Evolutionary conservation across 768 basidiomycete genomes (phyloP).

Genomic region (Hydnum rufescens): DNA sequence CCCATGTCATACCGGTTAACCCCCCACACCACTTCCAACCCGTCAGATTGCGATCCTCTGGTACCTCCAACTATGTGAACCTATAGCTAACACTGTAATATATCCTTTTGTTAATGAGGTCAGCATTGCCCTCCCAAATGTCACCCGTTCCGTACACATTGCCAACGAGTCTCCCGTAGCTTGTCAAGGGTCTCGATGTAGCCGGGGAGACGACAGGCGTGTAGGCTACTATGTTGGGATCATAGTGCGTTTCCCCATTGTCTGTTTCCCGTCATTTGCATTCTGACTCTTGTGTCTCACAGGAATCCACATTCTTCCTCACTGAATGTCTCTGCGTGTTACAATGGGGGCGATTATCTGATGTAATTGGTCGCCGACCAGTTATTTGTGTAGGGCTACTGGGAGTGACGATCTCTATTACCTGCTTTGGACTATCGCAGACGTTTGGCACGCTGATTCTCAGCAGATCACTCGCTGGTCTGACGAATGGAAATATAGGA

Average conservation of each 20-base stretch:
- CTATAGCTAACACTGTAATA: slow-evolving; percentile 6
- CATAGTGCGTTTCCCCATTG: slow-evolving; percentile 5
- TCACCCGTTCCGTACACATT: background rate
- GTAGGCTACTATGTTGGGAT: slow-evolving; percentile 10
- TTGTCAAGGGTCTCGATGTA: slow-evolving; percentile 6
- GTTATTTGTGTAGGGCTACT: slow-evolving; percentile 11
- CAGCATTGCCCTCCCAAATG: background rate
- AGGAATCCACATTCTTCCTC: slow-evolving; percentile 11
- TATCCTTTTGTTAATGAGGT: slow-evolving; percentile 9
- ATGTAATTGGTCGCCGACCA: slow-evolving; percentile 13
- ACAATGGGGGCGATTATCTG: slow-evolving; percentile 11
- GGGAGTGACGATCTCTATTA: slow-evolving; percentile 9
- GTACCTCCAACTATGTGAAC: slow-evolving; percentile 8
- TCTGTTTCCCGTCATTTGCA: background rate
- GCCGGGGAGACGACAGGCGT: slow-evolving; percentile 6
- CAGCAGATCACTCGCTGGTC: slow-evolving; percentile 8
- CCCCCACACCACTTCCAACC: slow-evolving; percentile 9
- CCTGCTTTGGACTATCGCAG: slow-evolving; percentile 12
- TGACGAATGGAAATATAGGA: slow-evolving; percentile 9
- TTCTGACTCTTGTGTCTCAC: background rate
- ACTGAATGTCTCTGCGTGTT: slow-evolving; percentile 7
- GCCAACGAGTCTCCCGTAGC: background rate
- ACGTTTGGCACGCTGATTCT: background rate
- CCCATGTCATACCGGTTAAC: no score
- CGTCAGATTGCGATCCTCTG: slow-evolving; percentile 6